phyloP scores from a whole-genome alignment of 2,329 filamentous ascomycete species.

The Lizonia empirigonia region DNA sequence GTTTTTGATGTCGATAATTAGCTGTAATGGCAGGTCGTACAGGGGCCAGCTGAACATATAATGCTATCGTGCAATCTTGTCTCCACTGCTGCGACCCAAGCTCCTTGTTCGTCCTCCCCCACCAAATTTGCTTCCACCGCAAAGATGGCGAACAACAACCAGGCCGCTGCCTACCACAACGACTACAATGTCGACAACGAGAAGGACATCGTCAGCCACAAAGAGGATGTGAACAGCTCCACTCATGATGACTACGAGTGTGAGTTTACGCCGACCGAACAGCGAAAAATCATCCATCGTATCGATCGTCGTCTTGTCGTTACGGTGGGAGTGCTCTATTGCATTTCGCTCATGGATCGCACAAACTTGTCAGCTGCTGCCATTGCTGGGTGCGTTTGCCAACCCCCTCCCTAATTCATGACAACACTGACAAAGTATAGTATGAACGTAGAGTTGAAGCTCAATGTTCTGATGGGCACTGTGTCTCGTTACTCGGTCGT shows the following conservation, averaged over 20 bases:
- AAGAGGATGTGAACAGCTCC: conserved; percentile 33
- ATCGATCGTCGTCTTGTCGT: conserved; percentile 65
- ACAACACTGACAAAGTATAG: conserved; percentile 36
- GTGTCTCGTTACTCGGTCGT: conserved; percentile 60
- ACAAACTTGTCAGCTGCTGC: conserved; percentile 76
- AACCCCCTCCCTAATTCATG: conserved; percentile 4
- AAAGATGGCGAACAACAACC: conserved; percentile 14
- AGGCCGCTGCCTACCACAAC: conserved; percentile 6
- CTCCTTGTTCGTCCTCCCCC: conserved; percentile 7
- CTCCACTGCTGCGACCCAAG: conserved; percentile 9
- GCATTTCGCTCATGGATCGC: conserved; percentile 77
- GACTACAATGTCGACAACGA: conserved; percentile 30
- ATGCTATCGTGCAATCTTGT: conserved; percentile 7
- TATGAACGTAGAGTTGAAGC: conserved; percentile 49
- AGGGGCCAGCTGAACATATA: conserved; percentile 24
- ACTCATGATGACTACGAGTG: conserved; percentile 37
- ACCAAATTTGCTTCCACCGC: conserved; percentile 5
- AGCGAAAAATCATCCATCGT: conserved; percentile 69
- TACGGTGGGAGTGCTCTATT: conserved; percentile 67
- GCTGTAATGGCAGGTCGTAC: conserved; percentile 18
- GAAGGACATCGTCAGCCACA: conserved; percentile 27
- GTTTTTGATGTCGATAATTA: conserved; percentile 4
- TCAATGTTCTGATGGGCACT: conserved; percentile 33
- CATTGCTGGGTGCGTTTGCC: conserved; percentile 64
- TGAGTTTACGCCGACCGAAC: conserved; percentile 64